These are phyloP conservation scores for Colletotrichum godetiae DNA, from an alignment of 2,329 filamentous ascomycete genomes.

Conservation along the genomic window DNA sequence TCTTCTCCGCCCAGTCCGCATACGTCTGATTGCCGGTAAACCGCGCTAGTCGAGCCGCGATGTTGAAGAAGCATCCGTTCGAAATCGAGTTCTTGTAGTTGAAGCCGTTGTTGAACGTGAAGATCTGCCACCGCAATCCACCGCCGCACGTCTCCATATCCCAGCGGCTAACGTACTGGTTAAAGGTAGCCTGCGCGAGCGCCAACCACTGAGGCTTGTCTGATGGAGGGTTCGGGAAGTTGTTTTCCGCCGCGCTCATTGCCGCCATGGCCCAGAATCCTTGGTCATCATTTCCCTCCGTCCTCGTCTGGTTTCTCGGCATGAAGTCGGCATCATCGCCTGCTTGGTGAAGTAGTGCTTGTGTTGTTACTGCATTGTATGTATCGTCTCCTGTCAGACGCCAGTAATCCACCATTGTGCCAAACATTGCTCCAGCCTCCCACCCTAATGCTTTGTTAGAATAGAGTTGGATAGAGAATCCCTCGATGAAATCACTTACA, in stretches of 20 bases:
- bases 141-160: slow-evolving; percentile 74
- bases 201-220: slow-evolving; percentile 80
- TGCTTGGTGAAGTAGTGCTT: slow-evolving; percentile 71
- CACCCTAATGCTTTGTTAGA: slow-evolving; percentile 67
- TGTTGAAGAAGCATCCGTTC: slow-evolving; percentile 77
- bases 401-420: slow-evolving; percentile 79
- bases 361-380: slow-evolving; percentile 70
- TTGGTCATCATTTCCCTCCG: slow-evolving; percentile 79
- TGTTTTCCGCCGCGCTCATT: slow-evolving; percentile 81
- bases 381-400: slow-evolving; percentile 73
- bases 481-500: slow-evolving; percentile 62
- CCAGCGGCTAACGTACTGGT: slow-evolving; percentile 80
- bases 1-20: slow-evolving; percentile 76
- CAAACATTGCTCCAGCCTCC: slow-evolving; percentile 79
- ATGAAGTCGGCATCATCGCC: slow-evolving; percentile 72
- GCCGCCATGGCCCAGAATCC: slow-evolving; percentile 89
- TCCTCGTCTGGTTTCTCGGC: slow-evolving; percentile 73
- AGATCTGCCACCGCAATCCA: slow-evolving; percentile 89
- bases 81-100: slow-evolving; percentile 77
- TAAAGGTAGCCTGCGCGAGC: slow-evolving; percentile 82
- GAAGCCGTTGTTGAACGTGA: slow-evolving; percentile 78
- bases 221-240: slow-evolving; percentile 74
- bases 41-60: slow-evolving; percentile 76
- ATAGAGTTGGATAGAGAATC: slow-evolving; percentile 54
- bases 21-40: slow-evolving; percentile 87